Evolutionary conservation across 768 basidiomycete genomes (phyloP).

Genomic region (Dioszegia aurantiaca): DNA sequence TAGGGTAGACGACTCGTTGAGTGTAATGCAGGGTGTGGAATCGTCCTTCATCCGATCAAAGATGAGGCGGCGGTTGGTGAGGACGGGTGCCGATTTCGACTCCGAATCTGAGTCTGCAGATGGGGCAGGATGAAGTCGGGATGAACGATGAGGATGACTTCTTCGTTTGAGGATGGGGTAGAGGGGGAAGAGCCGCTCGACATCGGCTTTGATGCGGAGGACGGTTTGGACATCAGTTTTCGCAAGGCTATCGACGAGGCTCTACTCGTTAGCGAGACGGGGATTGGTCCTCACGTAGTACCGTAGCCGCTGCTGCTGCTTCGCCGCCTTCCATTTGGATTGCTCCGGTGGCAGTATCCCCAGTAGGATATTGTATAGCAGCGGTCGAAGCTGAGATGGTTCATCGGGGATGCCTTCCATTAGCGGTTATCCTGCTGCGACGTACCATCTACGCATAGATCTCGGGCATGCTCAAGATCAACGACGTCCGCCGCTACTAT

Average conservation of each 20-base stretch:
- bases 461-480: constrained; percentile 41
- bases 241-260: background rate
- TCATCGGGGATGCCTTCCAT: constrained; percentile 42
- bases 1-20: background rate
- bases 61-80: background rate
- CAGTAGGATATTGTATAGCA: constrained; percentile 42
- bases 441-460: constrained; percentile 42
- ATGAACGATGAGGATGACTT: background rate
- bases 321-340: constrained; percentile 29
- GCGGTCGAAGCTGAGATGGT: constrained; percentile 45
- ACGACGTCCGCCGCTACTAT: background rate
- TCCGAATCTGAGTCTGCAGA: background rate
- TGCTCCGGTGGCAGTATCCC: constrained; percentile 34
- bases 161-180: background rate
- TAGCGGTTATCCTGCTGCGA: background rate
- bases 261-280: background rate
- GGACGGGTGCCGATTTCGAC: background rate
- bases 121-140: background rate
- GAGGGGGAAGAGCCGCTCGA: background rate
- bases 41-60: background rate
- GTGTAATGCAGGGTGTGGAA: background rate
- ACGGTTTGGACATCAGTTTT: background rate
- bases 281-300: constrained; percentile 32
- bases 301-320: constrained; percentile 17
- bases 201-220: constrained; percentile 3